phyloP scores from a whole-genome alignment of 2,329 filamentous ascomycete genomes.

The Hymenoscyphus fructigenus region DNA sequence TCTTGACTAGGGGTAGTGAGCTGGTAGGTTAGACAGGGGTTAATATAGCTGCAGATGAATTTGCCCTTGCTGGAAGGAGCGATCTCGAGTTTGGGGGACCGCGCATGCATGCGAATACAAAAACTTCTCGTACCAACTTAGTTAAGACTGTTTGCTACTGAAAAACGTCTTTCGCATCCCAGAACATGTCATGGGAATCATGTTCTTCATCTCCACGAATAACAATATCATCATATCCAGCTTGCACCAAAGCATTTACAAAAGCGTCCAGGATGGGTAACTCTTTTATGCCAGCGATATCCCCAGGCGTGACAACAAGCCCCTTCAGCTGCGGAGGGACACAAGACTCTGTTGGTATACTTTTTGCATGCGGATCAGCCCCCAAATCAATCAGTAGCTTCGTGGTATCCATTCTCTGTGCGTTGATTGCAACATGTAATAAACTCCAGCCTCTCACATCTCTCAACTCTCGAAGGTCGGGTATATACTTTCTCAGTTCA shows the following conservation, averaged over 20 bases:
- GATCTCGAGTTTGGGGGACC: too few relatives aligned
- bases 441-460: conserved; percentile 8
- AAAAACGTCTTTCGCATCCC: neutral
- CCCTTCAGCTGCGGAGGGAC: neutral
- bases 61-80: too few relatives aligned
- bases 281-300: conserved; percentile 2
- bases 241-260: neutral
- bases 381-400: neutral
- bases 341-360: neutral
- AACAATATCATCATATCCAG: neutral
- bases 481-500: conserved; percentile 6
- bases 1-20: too few relatives aligned
- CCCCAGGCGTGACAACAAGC: neutral
- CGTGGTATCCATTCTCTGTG: neutral
- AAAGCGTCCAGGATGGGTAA: neutral
- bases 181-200: neutral
- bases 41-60: too few relatives aligned
- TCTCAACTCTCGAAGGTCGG: neutral
- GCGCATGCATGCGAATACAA: too few relatives aligned
- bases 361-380: conserved; percentile 8
- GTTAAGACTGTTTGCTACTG: neutral
- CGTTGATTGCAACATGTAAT: conserved; percentile 2
- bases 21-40: too few relatives aligned
- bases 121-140: too few relatives aligned
- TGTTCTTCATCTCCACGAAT: neutral